Evolutionary conservation across 305 asterid genomes (phyloP), one percentile per base, ranked within the genome.

Genomic region (Coffea humblotiana): DNA sequence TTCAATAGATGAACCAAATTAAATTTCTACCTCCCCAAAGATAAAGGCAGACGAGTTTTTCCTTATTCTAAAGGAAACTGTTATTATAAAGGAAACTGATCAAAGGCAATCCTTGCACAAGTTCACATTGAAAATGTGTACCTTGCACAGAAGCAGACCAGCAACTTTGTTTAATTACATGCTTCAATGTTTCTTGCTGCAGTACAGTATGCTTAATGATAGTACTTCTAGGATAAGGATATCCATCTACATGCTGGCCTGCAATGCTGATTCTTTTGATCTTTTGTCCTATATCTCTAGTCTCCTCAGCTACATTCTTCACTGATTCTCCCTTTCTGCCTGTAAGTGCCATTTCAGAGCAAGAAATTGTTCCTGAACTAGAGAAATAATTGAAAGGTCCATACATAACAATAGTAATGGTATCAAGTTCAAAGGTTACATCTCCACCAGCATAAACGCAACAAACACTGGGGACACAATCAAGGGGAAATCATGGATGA

Each of bases 101-200:
- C 0, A 23, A 68, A 35, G 7, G 6, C 8, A 23, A 27, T 19
- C 8, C 77, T 63, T 32, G 45, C n/a, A 51, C 58, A 72, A 51
- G 8, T 32, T 64, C 51, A 40, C 8, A 52, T 13, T 21, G 21
- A 47, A 23, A 58, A 49, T 14, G 14, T 18, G 23, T 54, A 75
- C 84, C 80, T 73, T 23, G 75, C 5, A 37, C 4, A n/a, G 78
- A 65, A 60, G 77, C 64, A 52, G 77, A 23, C 15, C 8, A 27
- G 58, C 45, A 40, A 8, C 71, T 76, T 14, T 76, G 70, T 67
- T 76, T 77, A 65, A 81, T 74, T 56, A 71, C 35, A 12, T 71
- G 78, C 80, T 63, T 77, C 48, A 61, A 68, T 29, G 81, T 76
- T 69, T 81, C 78, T 45, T 56, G 60, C 79, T 81, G 81, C 74